A percentile compares a stretch with the other conserved stretches of the same genome.
phyloP scores from a whole-genome alignment of 257 asterid species.

The Echium plantagineum region DNA sequence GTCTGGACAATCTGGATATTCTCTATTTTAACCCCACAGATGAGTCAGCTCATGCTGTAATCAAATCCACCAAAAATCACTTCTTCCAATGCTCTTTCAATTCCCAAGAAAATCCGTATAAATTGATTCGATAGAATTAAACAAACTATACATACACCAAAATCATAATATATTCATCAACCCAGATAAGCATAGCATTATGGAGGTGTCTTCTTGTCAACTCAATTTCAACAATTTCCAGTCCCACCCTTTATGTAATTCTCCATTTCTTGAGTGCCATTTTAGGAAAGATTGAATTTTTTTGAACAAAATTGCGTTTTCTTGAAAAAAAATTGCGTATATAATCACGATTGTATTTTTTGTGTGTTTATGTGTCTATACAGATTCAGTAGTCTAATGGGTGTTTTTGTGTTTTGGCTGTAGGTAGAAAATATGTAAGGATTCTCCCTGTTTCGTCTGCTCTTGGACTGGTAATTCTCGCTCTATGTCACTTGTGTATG shows the following conservation, averaged over 20 bases:
- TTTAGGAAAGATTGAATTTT: too few relatives aligned
- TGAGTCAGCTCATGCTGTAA: neutral
- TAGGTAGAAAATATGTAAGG: constrained; percentile 14
- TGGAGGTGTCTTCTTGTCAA: constrained; percentile 5
- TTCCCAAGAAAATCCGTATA: neutral
- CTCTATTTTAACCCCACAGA: too few relatives aligned
- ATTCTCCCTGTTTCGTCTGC: constrained; percentile 11
- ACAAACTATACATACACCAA: neutral
- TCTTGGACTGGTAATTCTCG: constrained; percentile 14
- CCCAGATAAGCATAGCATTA: neutral
- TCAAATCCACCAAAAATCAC: neutral
- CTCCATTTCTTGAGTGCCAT: neutral
- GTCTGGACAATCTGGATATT: too few relatives aligned
- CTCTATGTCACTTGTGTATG: neutral
- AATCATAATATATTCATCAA: too few relatives aligned
- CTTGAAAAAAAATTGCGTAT: neutral
- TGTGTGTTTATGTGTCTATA: neutral
- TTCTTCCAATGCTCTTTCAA: neutral
- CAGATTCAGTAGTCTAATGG: neutral
- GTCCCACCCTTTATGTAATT: constrained; percentile 9
- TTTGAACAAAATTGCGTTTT: neutral
- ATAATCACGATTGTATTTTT: neutral
- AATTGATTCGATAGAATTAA: neutral
- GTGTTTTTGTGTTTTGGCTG: neutral
- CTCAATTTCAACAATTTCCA: constrained; percentile 11